phyloP scores from a whole-genome alignment of 2,329 filamentous ascomycete genomes.

The Aspergillus chevalieri region DNA sequence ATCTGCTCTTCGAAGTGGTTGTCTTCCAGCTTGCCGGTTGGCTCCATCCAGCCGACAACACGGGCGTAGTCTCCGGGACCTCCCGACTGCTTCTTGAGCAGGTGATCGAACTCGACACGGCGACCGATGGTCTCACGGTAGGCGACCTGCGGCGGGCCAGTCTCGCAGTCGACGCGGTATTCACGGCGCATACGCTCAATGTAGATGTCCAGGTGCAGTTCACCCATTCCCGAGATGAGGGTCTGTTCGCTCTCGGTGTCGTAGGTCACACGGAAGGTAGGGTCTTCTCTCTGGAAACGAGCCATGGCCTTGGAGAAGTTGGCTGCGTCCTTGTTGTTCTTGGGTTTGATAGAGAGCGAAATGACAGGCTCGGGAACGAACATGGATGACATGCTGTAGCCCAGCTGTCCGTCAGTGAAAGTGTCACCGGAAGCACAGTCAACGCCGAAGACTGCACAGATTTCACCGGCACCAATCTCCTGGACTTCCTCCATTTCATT shows the following conservation, averaged over 20 bases:
- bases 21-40: slow-evolving; percentile 62
- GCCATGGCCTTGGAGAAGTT: slow-evolving; percentile 99
- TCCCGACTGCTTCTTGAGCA: slow-evolving; percentile 91
- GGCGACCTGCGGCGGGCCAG: slow-evolving; percentile 93
- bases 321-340: slow-evolving; percentile 81
- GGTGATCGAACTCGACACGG: slow-evolving; percentile 79
- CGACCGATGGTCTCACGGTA: slow-evolving; percentile 90
- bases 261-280: slow-evolving; percentile 91
- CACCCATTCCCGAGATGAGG: slow-evolving; percentile 97
- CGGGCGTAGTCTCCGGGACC: slow-evolving; percentile 93
- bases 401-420: slow-evolving; percentile 87
- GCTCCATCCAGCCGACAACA: slow-evolving; percentile 87
- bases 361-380: slow-evolving; percentile 95
- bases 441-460: slow-evolving; percentile 96
- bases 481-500: slow-evolving; percentile 97
- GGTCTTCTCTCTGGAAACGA: slow-evolving; percentile 96
- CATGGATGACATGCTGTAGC: slow-evolving; percentile 97
- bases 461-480: slow-evolving; percentile 92
- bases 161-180: slow-evolving; percentile 92
- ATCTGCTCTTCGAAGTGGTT: slow-evolving; percentile 86
- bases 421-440: slow-evolving; percentile 97
- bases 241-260: slow-evolving; percentile 91
- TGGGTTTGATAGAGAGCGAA: slow-evolving; percentile 93
- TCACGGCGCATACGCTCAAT: slow-evolving; percentile 94
- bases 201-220: slow-evolving; percentile 94